phyloP scores from a whole-genome alignment of 148 eudicot genomes.

The Vaccinium corymbosum region DNA sequence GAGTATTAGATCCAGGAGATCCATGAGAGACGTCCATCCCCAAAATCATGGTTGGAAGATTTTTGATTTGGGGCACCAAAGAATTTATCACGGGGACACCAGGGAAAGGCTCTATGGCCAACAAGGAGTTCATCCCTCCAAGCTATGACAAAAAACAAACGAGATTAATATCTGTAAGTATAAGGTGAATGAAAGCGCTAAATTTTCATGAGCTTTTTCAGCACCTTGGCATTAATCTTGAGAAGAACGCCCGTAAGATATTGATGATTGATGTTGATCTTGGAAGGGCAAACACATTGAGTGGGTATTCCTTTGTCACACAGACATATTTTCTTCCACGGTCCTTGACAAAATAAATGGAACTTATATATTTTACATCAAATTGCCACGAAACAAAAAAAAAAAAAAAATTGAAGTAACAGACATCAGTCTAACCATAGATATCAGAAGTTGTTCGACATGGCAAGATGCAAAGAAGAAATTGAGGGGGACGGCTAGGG shows the following conservation, averaged over 20 bases:
- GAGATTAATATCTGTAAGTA: neutral
- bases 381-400: neutral
- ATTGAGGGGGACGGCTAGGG: constrained; percentile 62
- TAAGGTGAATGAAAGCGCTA: constrained; percentile 14
- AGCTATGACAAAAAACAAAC: constrained; percentile 42
- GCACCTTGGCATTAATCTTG: constrained; percentile 84
- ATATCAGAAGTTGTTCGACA: constrained; percentile 66
- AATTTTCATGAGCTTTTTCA: constrained; percentile 2
- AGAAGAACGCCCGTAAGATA: constrained; percentile 84
- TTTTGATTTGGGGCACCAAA: constrained; percentile 17
- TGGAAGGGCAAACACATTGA: constrained; percentile 77
- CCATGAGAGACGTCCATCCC: constrained; percentile 98
- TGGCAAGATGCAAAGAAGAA: constrained; percentile 79
- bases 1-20: constrained; percentile 71
- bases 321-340: constrained; percentile 87
- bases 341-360: constrained; percentile 38
- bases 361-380: neutral
- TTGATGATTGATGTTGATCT: constrained; percentile 51
- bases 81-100: constrained; percentile 41
- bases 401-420: neutral
- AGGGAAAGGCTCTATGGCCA: constrained; percentile 62
- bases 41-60: constrained; percentile 84
- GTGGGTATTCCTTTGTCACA: constrained; percentile 60
- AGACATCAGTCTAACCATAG: constrained; percentile 49
- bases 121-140: constrained; percentile 82